A percentile compares a stretch with the other conserved stretches of the same genome.
Conservation (phyloP, 257 asterid genomes). For the Rauvolfia tetraphylla region DNA sequence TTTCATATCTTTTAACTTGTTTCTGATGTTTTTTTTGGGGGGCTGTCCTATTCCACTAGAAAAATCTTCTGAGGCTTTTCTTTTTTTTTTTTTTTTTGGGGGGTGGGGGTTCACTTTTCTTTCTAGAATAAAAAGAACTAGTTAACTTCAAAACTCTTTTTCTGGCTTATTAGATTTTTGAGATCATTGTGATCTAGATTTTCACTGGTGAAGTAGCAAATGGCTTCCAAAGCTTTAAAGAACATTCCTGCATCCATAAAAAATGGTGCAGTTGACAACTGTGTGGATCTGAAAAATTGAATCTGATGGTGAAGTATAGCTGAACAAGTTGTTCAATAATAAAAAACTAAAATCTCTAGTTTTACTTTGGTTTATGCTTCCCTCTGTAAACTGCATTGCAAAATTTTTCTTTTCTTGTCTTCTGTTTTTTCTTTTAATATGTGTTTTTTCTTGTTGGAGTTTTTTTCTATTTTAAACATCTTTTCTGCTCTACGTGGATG, state of each 20-base stretch:
- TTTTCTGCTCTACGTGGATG: not conserved
- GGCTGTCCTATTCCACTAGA: not conserved
- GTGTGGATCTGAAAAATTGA: not conserved
- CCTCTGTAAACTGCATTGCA: no score
- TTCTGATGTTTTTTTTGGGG: not conserved
- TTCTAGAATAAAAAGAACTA: no score
- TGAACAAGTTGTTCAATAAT: no score
- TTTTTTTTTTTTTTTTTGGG: no score
- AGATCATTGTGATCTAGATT: not conserved
- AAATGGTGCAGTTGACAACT: not conserved
- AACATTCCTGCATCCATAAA: not conserved
- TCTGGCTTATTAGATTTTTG: not conserved
- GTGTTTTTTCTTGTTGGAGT: not conserved
- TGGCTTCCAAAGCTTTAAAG: constrained; percentile 1
- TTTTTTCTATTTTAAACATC: not conserved
- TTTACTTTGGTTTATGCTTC: no score
- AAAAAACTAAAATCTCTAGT: no score
- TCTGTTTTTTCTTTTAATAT: no score
- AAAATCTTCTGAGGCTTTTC: not conserved
- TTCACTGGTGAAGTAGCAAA: constrained; percentile 3
- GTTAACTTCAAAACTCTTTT: not conserved
- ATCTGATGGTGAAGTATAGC: no score
- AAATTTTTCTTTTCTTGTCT: no score
- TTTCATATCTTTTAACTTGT: not conserved
- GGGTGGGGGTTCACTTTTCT: no score